phyloP scores from a whole-genome alignment of 139 green algal species.

The Picochlorum sp. region DNA sequence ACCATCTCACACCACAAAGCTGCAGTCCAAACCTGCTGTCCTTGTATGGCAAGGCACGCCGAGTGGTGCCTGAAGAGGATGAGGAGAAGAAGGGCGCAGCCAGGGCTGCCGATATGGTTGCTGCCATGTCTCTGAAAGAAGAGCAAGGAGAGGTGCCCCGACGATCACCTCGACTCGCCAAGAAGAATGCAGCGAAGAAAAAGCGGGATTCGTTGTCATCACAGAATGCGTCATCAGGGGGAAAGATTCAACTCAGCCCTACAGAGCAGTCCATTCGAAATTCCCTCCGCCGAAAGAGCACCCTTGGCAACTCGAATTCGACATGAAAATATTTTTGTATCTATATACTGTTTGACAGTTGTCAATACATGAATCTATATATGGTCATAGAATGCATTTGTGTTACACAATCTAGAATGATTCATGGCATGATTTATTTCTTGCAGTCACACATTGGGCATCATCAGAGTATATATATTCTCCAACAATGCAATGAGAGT shows the following conservation, averaged over 20 bases:
- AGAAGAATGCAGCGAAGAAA: not conserved
- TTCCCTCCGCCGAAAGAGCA: constrained; percentile 20
- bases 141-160: not conserved
- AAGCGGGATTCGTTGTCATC: not conserved
- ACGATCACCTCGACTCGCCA: not conserved
- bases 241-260: constrained; percentile 19
- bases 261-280: constrained; percentile 26
- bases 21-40: not conserved
- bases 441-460: no score
- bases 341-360: no score
- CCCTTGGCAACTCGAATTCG: not conserved
- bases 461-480: no score
- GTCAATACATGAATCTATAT: not conserved
- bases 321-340: not conserved
- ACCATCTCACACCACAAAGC: not conserved
- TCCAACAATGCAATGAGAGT: no score
- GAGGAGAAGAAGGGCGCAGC: not conserved
- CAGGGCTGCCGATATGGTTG: not conserved
- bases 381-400: not conserved
- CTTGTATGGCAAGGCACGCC: not conserved
- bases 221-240: not conserved
- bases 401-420: no score
- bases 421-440: no score
- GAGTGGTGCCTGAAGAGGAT: not conserved
- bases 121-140: not conserved